phyloP scores from a whole-genome alignment of 129 eudicot genomes.

The Flaveria ramosissima region DNA sequence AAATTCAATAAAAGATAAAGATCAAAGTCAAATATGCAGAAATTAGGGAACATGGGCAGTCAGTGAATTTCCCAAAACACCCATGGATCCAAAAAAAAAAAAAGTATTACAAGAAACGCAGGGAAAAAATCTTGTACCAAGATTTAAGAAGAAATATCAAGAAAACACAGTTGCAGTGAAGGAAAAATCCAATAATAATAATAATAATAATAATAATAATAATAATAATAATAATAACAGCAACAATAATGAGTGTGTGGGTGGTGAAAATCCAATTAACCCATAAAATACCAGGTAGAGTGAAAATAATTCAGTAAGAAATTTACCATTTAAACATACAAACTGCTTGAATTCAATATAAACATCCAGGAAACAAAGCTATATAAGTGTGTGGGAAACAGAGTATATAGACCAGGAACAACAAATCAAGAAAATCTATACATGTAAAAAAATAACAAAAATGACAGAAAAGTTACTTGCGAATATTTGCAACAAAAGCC shows the following conservation, averaged over 20 bases:
- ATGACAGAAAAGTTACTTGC: too few relatives aligned
- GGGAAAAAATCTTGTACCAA: not conserved
- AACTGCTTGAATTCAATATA: not conserved
- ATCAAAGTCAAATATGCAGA: conserved; percentile 3
- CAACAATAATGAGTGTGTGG: not conserved
- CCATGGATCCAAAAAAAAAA: conserved; percentile 8
- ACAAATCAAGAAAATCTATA: conserved; percentile 3
- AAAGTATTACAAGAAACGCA: not conserved
- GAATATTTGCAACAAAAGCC: too few relatives aligned
- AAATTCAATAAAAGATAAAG: conserved; percentile 5
- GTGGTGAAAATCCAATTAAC: not conserved
- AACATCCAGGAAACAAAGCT: not conserved
- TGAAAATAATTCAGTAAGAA: not conserved
- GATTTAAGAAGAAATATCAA: not conserved
- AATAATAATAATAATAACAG: not conserved
- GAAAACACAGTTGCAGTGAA: conserved; percentile 6
- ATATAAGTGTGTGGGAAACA: not conserved
- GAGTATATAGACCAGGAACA: not conserved
- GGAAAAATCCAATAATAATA: conserved; percentile 9
- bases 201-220: too few relatives aligned
- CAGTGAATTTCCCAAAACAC: conserved; percentile 5
- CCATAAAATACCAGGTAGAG: too few relatives aligned
- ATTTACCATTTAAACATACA: not conserved
- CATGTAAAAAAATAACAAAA: not conserved
- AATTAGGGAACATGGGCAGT: conserved; percentile 20